Evolutionary conservation across 139 green algal species (phyloP), one percentile per base, ranked within the genome.

Genomic region (Coelastrella sp.): DNA sequence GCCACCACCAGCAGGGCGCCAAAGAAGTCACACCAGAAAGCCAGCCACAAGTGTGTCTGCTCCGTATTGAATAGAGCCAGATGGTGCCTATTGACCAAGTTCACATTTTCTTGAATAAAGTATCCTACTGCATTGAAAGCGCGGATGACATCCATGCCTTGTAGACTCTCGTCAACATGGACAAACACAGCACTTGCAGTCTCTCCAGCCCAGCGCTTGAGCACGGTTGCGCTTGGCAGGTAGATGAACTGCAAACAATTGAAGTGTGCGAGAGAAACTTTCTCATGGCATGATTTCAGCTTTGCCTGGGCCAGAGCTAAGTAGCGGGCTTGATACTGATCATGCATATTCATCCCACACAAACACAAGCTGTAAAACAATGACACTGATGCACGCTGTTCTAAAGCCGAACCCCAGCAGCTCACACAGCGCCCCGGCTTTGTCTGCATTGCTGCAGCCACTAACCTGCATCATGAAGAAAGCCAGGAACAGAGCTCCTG

Each of bases 11-110:
- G 90, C 79, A 94, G 78, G 11, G 94, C 93, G 11, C 94, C 94
- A 81, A 94, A 95, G 68, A 96, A 93, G 90, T 96, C 94, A 84
- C 94, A 96, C 93, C 93, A 95, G 90, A 96, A 96, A 56, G 94
- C 94, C 56, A 96, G 92, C 94, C 93, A 96, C 32, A 96, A 78
- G 93, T 96, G 94, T 90, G 92, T 93, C 76, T 93, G 91, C 90
- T 96, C 94, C 0, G 93, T 95, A 83, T 94, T 94, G 87, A 96
- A 96, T 32, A 96, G 87, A 3, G 94, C 92, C 80, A 94, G 90
- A 91, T 96, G 93, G 86, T 95, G 88, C 57, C 68, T 32, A 82
- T 96, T 95, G 64, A 96, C 91, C 54, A 88, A 91, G 23, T 79
- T 65, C 14, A 91, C 88, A 65, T 88, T 88, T 66, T 91, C 88